Evolutionary conservation across 2,329 filamentous ascomycete genomes (phyloP).

Genomic region (Tympanopsis confertula): DNA sequence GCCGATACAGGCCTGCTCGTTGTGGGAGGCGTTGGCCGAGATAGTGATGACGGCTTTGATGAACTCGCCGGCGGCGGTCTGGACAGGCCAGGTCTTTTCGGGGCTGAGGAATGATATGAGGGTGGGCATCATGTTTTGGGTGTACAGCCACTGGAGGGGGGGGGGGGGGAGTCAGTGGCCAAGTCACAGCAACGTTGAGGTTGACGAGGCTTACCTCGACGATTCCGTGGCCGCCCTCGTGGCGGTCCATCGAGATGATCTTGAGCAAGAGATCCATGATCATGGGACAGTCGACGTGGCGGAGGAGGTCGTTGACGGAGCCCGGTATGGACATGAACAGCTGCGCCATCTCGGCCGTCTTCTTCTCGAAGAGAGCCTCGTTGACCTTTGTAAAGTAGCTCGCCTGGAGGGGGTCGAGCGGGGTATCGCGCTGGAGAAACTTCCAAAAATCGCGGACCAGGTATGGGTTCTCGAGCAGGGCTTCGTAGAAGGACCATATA

Average conservation of each 20-base stretch:
- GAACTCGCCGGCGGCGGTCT: constrained; percentile 94
- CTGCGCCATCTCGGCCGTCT: constrained; percentile 91
- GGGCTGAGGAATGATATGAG: constrained; percentile 79
- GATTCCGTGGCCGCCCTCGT: constrained; percentile 79
- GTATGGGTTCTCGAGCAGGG: constrained; percentile 72
- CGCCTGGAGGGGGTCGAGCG: constrained; percentile 83
- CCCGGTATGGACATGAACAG: constrained; percentile 76
- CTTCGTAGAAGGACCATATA: constrained; percentile 92
- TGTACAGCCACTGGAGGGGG: constrained; percentile 65
- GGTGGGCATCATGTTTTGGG: constrained; percentile 74
- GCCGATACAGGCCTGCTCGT: constrained; percentile 94
- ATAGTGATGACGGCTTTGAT: constrained; percentile 98
- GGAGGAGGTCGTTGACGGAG: constrained; percentile 73
- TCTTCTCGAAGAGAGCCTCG: constrained; percentile 92
- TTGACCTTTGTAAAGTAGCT: constrained; percentile 99
- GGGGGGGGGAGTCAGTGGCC: background rate
- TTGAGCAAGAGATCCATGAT: constrained; percentile 95
- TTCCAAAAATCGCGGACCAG: constrained; percentile 79
- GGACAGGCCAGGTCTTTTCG: constrained; percentile 76
- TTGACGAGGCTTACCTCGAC: constrained; percentile 62
- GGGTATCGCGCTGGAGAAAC: constrained; percentile 73
- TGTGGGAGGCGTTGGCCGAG: constrained; percentile 92
- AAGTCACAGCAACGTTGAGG: constrained; percentile 3
- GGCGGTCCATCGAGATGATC: constrained; percentile 91
- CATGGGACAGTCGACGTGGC: constrained; percentile 94